Percentiles rank a stretch among this genome's conserved stretches.
Evolutionary conservation across 2,329 filamentous ascomycete species (phyloP).

Genomic region (Chrysoporthe cubensis): DNA sequence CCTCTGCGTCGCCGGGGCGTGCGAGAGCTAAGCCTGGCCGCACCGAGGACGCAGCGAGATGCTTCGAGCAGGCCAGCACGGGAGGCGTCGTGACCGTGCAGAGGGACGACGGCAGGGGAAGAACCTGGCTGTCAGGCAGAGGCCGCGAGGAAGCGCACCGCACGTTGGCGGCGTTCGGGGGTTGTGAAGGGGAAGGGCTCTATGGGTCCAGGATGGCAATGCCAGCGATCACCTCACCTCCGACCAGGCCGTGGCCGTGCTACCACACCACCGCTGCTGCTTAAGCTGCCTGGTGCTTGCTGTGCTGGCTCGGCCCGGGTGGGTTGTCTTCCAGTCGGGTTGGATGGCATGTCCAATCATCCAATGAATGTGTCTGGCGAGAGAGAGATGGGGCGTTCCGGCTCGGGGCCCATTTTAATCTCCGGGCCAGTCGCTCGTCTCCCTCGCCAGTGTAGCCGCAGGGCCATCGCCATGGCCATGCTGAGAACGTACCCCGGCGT

Average conservation of each 20-base stretch:
- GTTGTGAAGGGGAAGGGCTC: not conserved
- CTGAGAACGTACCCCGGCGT: too few species aligned
- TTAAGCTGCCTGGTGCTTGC: not conserved
- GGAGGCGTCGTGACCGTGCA: not conserved
- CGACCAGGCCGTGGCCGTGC: not conserved
- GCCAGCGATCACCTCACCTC: slow-evolving; percentile 5
- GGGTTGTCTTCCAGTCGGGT: not conserved
- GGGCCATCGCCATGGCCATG: too few species aligned
- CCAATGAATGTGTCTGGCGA: not conserved
- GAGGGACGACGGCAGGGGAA: not conserved
- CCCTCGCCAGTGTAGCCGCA: too few species aligned
- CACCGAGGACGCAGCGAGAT: not conserved
- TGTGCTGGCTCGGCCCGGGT: not conserved
- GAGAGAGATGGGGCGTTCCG: not conserved
- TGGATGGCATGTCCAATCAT: not conserved
- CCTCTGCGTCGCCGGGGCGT: not conserved
- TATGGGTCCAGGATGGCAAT: not conserved
- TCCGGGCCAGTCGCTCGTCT: not conserved
- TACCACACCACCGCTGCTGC: not conserved
- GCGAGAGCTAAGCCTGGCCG: not conserved
- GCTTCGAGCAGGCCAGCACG: not conserved
- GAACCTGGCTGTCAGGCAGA: not conserved
- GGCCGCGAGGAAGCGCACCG: not conserved
- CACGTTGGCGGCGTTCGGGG: slow-evolving; percentile 1
- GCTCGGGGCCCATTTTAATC: slow-evolving; percentile 2